Evolutionary conservation across 2,329 filamentous ascomycete genomes (phyloP).

Genomic region (Talaromyces amestolkiae): DNA sequence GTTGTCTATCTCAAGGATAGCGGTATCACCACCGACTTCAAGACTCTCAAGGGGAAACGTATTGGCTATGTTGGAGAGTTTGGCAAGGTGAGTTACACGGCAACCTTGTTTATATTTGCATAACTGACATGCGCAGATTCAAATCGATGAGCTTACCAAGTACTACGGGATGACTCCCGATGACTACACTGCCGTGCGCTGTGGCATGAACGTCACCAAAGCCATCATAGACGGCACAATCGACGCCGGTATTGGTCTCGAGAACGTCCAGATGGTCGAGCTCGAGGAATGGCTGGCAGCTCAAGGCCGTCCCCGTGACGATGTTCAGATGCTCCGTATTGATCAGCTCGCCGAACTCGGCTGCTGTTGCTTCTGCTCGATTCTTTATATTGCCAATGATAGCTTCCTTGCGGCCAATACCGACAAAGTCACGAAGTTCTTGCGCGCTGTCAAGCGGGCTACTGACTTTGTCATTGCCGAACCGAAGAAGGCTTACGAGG

Average conservation of each 20-base stretch:
- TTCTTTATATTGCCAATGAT: conserved; percentile 78
- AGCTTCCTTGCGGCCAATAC: conserved; percentile 64
- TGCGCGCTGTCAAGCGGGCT: conserved; percentile 70
- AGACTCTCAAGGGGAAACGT: conserved; percentile 69
- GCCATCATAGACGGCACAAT: conserved; percentile 71
- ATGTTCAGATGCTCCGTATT: conserved; percentile 78
- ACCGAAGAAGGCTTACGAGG: conserved; percentile 62
- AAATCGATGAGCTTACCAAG: conserved; percentile 76
- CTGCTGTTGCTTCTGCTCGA: conserved; percentile 81
- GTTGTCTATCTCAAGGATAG: conserved; percentile 73
- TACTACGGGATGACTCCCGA: conserved; percentile 71
- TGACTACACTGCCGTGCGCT: conserved; percentile 74
- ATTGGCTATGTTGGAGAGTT: conserved; percentile 81
- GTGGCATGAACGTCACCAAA: conserved; percentile 77
- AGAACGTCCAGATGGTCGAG: conserved; percentile 82
- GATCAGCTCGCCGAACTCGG: conserved; percentile 76
- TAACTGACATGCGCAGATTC: conserved; percentile 53
- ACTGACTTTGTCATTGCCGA: conserved; percentile 68
- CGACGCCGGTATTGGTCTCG: conserved; percentile 72
- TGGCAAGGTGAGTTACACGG: conserved; percentile 55
- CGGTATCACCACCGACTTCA: conserved; percentile 73
- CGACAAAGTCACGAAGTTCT: conserved; percentile 64
- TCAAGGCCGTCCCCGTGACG: conserved; percentile 61
- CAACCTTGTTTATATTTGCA: neutral
- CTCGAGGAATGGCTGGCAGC: conserved; percentile 69